Conservation (phyloP, 257 asterid genomes). For the Coffea eugenioides region DNA sequence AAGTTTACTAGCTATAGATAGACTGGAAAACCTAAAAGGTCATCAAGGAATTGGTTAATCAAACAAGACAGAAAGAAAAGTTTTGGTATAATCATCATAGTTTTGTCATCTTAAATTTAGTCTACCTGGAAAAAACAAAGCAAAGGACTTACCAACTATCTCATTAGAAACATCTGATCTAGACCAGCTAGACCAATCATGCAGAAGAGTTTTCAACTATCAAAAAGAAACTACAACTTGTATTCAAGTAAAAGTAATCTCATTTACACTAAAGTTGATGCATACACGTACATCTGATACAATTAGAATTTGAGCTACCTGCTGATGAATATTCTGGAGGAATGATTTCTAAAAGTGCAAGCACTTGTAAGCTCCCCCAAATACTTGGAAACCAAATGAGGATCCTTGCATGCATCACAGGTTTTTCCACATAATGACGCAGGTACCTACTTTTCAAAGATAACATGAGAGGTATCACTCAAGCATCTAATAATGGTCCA, state of each 20-base stretch:
- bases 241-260: background rate
- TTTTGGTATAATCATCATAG: background rate
- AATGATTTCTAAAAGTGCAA: conserved; percentile 52
- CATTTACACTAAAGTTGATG: background rate
- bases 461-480: conserved; percentile 18
- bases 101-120: conserved; percentile 4
- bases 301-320: conserved; percentile 41
- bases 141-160: too few species aligned
- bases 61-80: background rate
- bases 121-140: background rate
- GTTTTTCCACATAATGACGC: conserved; percentile 66
- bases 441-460: conserved; percentile 57
- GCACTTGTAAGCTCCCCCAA: conserved; percentile 66
- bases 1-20: background rate
- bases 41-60: background rate
- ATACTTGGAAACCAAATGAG: conserved; percentile 62
- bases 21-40: background rate
- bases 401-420: conserved; percentile 85
- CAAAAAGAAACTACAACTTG: conserved; percentile 1
- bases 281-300: background rate
- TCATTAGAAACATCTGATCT: background rate
- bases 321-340: conserved; percentile 73
- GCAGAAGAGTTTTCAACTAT: background rate
- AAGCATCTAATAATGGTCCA: conserved; percentile 16
- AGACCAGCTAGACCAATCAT: background rate